Percentiles rank a stretch among this genome's conserved stretches.
Conservation (phyloP, 257 asterid genomes). For the Solanum raphanifolium region DNA sequence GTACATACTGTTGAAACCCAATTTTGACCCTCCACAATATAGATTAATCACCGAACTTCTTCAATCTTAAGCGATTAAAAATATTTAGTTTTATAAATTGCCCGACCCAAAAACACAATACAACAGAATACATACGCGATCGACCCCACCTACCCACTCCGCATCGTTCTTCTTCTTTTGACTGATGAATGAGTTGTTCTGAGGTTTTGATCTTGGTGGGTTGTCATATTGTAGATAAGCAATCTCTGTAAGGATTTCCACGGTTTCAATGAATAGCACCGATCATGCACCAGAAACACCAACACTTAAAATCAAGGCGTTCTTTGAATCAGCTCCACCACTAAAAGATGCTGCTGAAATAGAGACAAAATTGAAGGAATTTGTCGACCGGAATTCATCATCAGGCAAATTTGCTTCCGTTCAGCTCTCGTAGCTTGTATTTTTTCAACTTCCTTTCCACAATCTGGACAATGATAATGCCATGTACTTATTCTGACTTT, state of each 20-base stretch:
- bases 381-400: conserved; percentile 21
- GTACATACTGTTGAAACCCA: neutral
- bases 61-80: no score
- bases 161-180: neutral
- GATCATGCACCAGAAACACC: conserved; percentile 27
- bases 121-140: no score
- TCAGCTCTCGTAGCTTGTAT: neutral
- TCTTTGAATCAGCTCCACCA: conserved; percentile 87
- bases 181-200: neutral
- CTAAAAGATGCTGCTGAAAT: conserved; percentile 48
- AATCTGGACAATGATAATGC: neutral
- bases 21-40: no score
- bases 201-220: neutral
- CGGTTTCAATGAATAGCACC: conserved; percentile 22
- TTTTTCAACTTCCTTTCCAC: neutral
- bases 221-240: neutral
- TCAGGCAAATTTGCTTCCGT: conserved; percentile 30
- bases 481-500: neutral
- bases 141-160: no score
- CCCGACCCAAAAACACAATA: no score
- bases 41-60: no score
- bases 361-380: conserved; percentile 38
- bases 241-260: neutral
- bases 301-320: conserved; percentile 36
- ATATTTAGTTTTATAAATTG: no score